phyloP scores from a whole-genome alignment of 2,329 filamentous ascomycete species.

The Helotiales sp. region DNA sequence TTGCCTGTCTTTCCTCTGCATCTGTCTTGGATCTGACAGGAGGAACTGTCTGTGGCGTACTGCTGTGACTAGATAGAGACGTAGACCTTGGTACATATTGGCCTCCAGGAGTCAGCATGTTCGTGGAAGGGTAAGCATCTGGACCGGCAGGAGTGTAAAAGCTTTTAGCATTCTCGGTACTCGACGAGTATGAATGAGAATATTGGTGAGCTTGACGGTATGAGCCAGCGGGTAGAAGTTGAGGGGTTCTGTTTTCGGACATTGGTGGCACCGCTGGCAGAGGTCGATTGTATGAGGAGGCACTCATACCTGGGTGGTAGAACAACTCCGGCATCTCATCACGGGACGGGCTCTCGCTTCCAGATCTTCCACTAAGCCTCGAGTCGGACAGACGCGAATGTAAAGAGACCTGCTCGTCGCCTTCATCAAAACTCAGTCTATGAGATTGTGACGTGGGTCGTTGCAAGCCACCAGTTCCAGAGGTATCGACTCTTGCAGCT shows the following conservation, averaged over 20 bases:
- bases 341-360: slow-evolving; percentile 68
- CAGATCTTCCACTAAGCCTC: slow-evolving; percentile 48
- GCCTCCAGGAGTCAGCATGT: slow-evolving; percentile 44
- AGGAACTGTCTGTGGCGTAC: slow-evolving; percentile 76
- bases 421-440: slow-evolving; percentile 89
- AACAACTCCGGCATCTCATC: slow-evolving; percentile 89
- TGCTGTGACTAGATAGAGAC: slow-evolving; percentile 82
- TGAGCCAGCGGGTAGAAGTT: slow-evolving; percentile 59
- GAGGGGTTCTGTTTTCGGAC: slow-evolving; percentile 51
- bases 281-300: slow-evolving; percentile 65
- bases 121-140: slow-evolving; percentile 49
- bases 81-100: slow-evolving; percentile 71
- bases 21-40: slow-evolving; percentile 95
- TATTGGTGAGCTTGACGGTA: slow-evolving; percentile 62
- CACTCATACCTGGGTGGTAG: slow-evolving; percentile 82
- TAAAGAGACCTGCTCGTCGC: slow-evolving; percentile 74
- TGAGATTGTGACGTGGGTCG: slow-evolving; percentile 74
- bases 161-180: slow-evolving; percentile 49
- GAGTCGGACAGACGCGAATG: slow-evolving; percentile 59
- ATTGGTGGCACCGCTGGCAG: slow-evolving; percentile 64
- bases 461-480: slow-evolving; percentile 86
- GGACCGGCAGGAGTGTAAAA: slow-evolving; percentile 37
- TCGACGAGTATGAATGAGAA: slow-evolving; percentile 52
- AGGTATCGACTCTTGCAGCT: slow-evolving; percentile 71
- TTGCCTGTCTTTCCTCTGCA: slow-evolving; percentile 68